Percentiles rank a stretch among this genome's conserved stretches.
Conservation (phyloP, 257 asterid species). For the Anisodus acutangulus region DNA sequence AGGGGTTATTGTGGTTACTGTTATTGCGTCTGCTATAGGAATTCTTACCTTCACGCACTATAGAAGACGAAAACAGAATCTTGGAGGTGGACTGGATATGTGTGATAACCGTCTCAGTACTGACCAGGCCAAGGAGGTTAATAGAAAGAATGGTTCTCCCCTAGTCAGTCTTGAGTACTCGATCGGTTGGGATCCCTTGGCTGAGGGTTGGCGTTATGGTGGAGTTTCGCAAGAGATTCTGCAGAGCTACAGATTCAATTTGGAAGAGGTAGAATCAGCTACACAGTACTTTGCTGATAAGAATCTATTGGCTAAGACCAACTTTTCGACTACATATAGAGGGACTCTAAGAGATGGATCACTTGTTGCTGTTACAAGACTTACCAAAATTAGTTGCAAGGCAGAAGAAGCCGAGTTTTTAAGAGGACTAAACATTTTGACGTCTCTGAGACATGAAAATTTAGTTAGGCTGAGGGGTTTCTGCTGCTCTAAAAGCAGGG, state of each 20-base stretch:
- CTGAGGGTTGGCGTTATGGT: slow-evolving; percentile 78
- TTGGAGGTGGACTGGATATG: slow-evolving; percentile 44
- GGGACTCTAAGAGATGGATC: slow-evolving; percentile 88
- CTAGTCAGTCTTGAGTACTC: slow-evolving; percentile 88
- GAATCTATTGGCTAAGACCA: slow-evolving; percentile 75
- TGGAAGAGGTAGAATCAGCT: slow-evolving; percentile 83
- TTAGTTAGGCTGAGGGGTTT: slow-evolving; percentile 79
- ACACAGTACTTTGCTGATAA: slow-evolving; percentile 81
- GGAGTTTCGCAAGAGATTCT: slow-evolving; percentile 64
- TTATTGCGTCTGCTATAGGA: slow-evolving; percentile 52
- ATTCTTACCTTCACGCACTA: slow-evolving; percentile 49
- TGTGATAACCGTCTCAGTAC: slow-evolving; percentile 49
- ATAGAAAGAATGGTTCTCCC: slow-evolving; percentile 81
- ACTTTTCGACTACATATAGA: slow-evolving; percentile 63
- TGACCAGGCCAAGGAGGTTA: slow-evolving; percentile 51
- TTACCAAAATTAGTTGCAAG: slow-evolving; percentile 82
- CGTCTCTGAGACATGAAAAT: slow-evolving; percentile 79
- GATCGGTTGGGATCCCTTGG: slow-evolving; percentile 90
- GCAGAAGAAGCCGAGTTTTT: slow-evolving; percentile 86
- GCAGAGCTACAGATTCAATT: slow-evolving; percentile 69
- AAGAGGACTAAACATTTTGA: slow-evolving; percentile 63
- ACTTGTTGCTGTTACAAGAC: slow-evolving; percentile 69
- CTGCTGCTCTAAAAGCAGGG: slow-evolving; percentile 83
- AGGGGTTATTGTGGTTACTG: slow-evolving; percentile 53
- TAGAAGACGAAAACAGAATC: slow-evolving; percentile 67